Percentiles rank a stretch among this genome's conserved stretches.
Conservation (phyloP, 2,329 filamentous ascomycete species). For the Fusarium austroafricanum region DNA sequence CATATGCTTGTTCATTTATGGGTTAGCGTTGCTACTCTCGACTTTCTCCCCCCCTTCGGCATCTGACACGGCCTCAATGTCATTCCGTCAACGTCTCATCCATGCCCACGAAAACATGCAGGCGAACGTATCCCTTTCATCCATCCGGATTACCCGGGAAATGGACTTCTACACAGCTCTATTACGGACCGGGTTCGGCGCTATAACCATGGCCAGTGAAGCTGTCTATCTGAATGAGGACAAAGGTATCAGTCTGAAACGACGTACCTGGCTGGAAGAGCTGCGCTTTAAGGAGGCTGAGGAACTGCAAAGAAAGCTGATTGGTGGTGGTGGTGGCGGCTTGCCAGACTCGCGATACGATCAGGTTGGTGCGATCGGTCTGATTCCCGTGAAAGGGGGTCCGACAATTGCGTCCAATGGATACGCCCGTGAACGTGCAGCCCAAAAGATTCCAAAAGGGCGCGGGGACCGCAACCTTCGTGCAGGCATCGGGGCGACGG, state of each 20-base stretch:
- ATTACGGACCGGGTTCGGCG: constrained; percentile 85
- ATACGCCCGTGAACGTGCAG: constrained; percentile 77
- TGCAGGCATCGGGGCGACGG: constrained; percentile 81
- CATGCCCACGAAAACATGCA: constrained; percentile 90
- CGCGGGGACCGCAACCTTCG: constrained; percentile 59
- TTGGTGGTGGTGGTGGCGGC: constrained; percentile 60
- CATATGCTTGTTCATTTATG: constrained; percentile 81
- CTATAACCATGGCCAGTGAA: constrained; percentile 93
- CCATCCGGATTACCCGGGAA: constrained; percentile 81
- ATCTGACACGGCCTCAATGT: constrained; percentile 48
- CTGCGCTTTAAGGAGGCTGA: constrained; percentile 84
- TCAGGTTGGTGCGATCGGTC: constrained; percentile 64
- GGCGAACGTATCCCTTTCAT: constrained; percentile 86
- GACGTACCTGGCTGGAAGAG: constrained; percentile 91
- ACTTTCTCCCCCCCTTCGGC: constrained; percentile 57
- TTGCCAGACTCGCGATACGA: constrained; percentile 63
- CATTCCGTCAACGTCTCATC: constrained; percentile 69
- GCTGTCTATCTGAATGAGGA: constrained; percentile 97
- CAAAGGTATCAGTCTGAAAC: constrained; percentile 75
- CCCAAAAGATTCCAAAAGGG: constrained; percentile 65
- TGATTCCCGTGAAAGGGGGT: constrained; percentile 65
- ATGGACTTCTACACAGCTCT: constrained; percentile 97
- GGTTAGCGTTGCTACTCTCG: constrained; percentile 79
- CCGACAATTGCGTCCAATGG: constrained; percentile 62
- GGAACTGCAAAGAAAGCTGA: constrained; percentile 63